phyloP scores from a whole-genome alignment of 2,329 filamentous ascomycete genomes.

The Diaporthe ilicicola region DNA sequence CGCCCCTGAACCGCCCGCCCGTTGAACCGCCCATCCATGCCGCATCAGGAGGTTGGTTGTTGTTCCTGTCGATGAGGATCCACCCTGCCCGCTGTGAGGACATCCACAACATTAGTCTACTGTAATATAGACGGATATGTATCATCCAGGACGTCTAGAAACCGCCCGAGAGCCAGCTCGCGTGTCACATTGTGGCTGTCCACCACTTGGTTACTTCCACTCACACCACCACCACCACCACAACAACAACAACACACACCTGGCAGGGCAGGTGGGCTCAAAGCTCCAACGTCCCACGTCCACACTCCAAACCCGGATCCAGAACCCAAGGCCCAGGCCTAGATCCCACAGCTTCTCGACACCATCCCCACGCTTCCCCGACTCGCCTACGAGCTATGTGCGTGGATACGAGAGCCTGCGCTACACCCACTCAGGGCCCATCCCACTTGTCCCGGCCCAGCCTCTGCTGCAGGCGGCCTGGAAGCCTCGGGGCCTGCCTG shows the following conservation, averaged over 20 bases:
- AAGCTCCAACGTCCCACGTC: background rate
- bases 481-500: constrained; percentile 3
- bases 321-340: background rate
- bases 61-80: constrained; percentile 23
- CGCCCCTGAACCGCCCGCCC: constrained; percentile 13
- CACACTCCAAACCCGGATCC: background rate
- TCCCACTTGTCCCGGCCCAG: constrained; percentile 10
- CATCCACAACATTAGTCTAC: background rate
- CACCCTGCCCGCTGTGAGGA: background rate
- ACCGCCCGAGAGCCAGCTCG: background rate
- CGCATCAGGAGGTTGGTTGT: background rate
- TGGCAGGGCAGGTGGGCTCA: background rate
- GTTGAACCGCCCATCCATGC: constrained; percentile 13
- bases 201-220: background rate
- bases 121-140: too few species aligned
- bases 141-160: constrained; percentile 1
- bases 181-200: constrained; percentile 25
- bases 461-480: constrained; percentile 18
- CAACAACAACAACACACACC: background rate
- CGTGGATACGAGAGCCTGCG: constrained; percentile 16
- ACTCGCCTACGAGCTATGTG: constrained; percentile 3
- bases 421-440: constrained; percentile 9
- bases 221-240: background rate
- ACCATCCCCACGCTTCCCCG: constrained; percentile 23
- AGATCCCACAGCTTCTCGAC: constrained; percentile 2